Conservation (phyloP, 352 stramenopile species). For the Blastocystis sp. region DNA sequence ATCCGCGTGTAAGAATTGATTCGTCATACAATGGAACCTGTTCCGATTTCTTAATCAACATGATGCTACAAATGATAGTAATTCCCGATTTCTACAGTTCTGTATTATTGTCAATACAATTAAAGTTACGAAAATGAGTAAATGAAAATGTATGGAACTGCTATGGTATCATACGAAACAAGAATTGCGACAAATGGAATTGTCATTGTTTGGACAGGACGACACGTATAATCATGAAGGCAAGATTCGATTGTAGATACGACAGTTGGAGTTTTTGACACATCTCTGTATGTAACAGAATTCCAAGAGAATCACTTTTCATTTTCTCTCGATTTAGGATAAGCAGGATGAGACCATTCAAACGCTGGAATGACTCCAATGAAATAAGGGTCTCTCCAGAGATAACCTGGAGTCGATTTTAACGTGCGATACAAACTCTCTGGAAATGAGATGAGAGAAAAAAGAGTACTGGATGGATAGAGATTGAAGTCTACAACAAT, state of each 20-base stretch:
- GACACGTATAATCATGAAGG: background rate
- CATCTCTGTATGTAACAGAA: background rate
- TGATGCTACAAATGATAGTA: background rate
- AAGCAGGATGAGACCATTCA: background rate
- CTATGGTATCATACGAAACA: background rate
- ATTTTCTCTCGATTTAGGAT: background rate
- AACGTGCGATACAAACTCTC: background rate
- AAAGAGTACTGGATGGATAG: background rate
- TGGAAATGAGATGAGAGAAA: background rate
- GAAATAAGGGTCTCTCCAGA: conserved; percentile 18
- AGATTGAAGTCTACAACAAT: conserved; percentile 17
- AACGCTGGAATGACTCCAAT: conserved; percentile 2
- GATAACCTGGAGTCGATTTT: background rate
- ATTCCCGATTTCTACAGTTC: background rate
- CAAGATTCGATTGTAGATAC: background rate
- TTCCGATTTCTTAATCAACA: background rate
- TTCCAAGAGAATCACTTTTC: background rate
- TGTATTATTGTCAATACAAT: conserved; percentile 14
- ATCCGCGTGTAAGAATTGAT: background rate
- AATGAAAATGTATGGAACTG: conserved; percentile 8
- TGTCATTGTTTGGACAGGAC: background rate
- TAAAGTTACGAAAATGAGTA: background rate
- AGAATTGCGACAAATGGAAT: background rate
- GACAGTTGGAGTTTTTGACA: background rate
- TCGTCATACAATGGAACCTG: background rate